Base-by-base conservation (phyloP, 164 flowering plant genomes). In the Tetrastigma voinierianum region DNA sequence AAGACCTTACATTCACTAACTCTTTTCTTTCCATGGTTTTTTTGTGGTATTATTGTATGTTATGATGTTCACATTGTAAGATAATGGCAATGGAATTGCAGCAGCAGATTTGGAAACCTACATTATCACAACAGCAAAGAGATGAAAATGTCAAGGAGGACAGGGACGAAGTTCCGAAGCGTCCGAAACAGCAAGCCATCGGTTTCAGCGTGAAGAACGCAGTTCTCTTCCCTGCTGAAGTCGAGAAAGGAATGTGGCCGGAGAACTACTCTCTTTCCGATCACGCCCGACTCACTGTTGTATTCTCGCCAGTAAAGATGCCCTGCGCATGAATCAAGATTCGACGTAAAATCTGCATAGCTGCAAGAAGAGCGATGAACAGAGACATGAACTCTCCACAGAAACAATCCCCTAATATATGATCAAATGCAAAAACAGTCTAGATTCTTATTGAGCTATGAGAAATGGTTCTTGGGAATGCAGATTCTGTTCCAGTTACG, bases 161-260 rank as follows among this genome's bases (percentile, higher is more conserved):
- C 14, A 25, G 55, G 52, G 67, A 61, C 21, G 72, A 73, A 54
- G 65, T 51, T 20, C 19, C 6, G n/a, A 69, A 78, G 32, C 79
- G 54, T 46, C 25, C 48, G 4, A 75, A 73, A 59, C 72, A 79
- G 72, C 86, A 89, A 72, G 73, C 89, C 2, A 72, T 84, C 17
- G 97, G 97, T 25, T 90, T 92, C 59, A 89, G 86, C 59, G 94
- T 95, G 66, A 84, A 89, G 78, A 89, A 90, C 73, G 99, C 98
- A 16, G 97, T 83, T 59, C 80, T 95, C n/a, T 95, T 89, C 76
- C 99, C 99, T 44, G 77, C 90, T 47, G 97, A 95, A 81, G 98
- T 82, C 14, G 98, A 92, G 81, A 87, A 86, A 74, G 99, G 98
- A 74, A 81, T 64, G 77, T 95, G 99, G 98, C 99, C 99, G 0